These are phyloP conservation scores for Xanthoconium stramineum DNA, from an alignment of 768 basidiomycete genomes.

Conservation along the genomic window DNA sequence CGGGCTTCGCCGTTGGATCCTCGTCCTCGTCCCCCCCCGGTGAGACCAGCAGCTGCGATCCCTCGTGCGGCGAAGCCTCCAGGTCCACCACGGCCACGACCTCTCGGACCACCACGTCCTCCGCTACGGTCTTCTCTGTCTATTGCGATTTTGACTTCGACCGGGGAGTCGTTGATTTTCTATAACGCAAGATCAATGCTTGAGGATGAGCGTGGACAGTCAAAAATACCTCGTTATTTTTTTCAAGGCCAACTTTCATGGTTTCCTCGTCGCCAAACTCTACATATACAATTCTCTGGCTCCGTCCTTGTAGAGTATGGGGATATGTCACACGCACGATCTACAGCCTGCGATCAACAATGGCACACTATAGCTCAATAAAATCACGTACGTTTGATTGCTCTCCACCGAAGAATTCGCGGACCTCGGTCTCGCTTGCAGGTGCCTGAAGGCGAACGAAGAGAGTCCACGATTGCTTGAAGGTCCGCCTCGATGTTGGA, in stretches of 20 bases:
- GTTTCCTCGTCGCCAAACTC: constrained; percentile 88
- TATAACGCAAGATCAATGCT: constrained; percentile 28
- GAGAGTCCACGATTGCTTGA: constrained; percentile 79
- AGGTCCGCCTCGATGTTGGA: constrained; percentile 60
- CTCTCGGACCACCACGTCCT: constrained; percentile 51
- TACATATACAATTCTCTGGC: constrained; percentile 69
- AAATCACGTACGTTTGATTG: constrained; percentile 57
- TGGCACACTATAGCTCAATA: background rate
- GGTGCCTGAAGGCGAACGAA: constrained; percentile 66
- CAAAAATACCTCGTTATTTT: constrained; percentile 59
- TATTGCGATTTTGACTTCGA: constrained; percentile 72
- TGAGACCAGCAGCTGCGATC: constrained; percentile 69
- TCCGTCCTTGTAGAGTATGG: constrained; percentile 42
- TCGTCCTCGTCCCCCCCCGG: constrained; percentile 30
- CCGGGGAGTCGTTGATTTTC: constrained; percentile 66
- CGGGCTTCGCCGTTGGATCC: constrained; percentile 30
- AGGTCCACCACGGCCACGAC: constrained; percentile 39
- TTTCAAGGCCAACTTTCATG: constrained; percentile 76
- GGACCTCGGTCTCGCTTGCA: constrained; percentile 61
- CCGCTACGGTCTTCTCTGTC: constrained; percentile 45
- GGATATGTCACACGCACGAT: constrained; percentile 70
- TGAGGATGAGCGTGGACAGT: constrained; percentile 15
- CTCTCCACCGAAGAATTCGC: constrained; percentile 74
- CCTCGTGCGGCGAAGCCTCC: constrained; percentile 58
- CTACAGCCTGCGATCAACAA: constrained; percentile 32